A percentile compares a stretch with the other conserved stretches of the same genome.
These are phyloP conservation scores for Rosa multiflora DNA, from an alignment of 306 rosid species.

Conservation along the genomic window DNA sequence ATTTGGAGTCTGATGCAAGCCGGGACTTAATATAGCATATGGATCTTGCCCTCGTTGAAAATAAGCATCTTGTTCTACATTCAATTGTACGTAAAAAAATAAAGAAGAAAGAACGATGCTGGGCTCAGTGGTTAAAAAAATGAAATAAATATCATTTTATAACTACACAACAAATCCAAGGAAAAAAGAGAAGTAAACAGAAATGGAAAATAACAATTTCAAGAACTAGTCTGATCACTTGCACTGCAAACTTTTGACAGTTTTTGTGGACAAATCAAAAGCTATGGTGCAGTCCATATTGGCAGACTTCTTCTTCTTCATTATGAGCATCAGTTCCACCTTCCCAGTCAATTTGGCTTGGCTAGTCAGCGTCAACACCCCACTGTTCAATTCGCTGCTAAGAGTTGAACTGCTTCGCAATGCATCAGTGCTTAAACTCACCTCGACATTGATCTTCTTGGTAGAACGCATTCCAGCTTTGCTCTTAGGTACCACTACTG, in stretches of 20 bases:
- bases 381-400: not conserved
- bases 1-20: not conserved
- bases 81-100: not conserved
- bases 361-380: slow-evolving; percentile 18
- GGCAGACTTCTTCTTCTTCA: slow-evolving; percentile 23
- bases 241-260: slow-evolving; percentile 8
- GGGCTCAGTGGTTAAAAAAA: not conserved
- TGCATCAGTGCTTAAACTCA: not conserved
- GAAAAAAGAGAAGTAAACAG: not conserved
- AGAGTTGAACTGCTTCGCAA: not conserved
- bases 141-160: not conserved
- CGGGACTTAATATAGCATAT: not conserved
- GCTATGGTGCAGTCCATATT: slow-evolving; percentile 10
- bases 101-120: not conserved
- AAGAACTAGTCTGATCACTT: not conserved
- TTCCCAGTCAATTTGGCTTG: not conserved
- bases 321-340: slow-evolving; percentile 10
- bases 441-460: not conserved
- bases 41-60: not conserved
- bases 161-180: not conserved
- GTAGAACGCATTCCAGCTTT: slow-evolving; percentile 27
- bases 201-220: not conserved
- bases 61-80: not conserved
- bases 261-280: slow-evolving; percentile 7
- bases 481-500: not conserved